A percentile compares a stretch with the other conserved stretches of the same genome.
Evolutionary conservation across 345 rosid genomes (phyloP).

Genomic region (Luvunga scandens): DNA sequence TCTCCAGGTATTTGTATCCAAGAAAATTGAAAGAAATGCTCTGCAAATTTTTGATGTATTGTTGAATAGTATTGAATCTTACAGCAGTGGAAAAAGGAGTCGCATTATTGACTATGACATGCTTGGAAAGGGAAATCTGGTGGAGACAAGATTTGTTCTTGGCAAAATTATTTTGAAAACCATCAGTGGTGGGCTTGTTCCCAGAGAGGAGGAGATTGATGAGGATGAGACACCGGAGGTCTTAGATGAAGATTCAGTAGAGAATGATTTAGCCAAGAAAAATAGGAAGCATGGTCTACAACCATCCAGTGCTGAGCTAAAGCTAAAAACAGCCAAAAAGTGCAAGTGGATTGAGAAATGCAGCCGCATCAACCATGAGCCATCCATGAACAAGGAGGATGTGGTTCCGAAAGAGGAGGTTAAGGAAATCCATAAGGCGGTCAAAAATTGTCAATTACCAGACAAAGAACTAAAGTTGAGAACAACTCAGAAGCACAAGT

Average conservation of each 20-base stretch:
- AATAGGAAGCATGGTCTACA: slow-evolving; percentile 8
- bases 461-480: slow-evolving; percentile 13
- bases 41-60: slow-evolving; percentile 45
- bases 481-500: slow-evolving; percentile 22
- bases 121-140: slow-evolving; percentile 56
- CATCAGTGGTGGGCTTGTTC: slow-evolving; percentile 37
- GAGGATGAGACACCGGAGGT: slow-evolving; percentile 13
- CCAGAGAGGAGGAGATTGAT: slow-evolving; percentile 16
- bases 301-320: slow-evolving; percentile 14
- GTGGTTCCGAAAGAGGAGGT: slow-evolving; percentile 5
- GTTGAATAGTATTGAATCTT: slow-evolving; percentile 34
- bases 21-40: slow-evolving; percentile 36
- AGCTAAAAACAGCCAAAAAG: slow-evolving; percentile 24
- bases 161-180: slow-evolving; percentile 80
- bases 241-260: slow-evolving; percentile 10
- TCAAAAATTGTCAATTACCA: neutral
- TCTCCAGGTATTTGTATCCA: slow-evolving; percentile 61
- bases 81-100: slow-evolving; percentile 28
- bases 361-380: neutral
- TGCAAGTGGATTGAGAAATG: slow-evolving; percentile 14
- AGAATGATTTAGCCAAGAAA: slow-evolving; percentile 18
- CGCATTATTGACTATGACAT: slow-evolving; percentile 38
- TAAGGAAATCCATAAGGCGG: too few relatives aligned
- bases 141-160: slow-evolving; percentile 63
- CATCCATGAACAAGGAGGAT: neutral